Conservation (phyloP, 176 grass and related monocot genomes). For the barley (Hordeum vulgare) region DNA sequence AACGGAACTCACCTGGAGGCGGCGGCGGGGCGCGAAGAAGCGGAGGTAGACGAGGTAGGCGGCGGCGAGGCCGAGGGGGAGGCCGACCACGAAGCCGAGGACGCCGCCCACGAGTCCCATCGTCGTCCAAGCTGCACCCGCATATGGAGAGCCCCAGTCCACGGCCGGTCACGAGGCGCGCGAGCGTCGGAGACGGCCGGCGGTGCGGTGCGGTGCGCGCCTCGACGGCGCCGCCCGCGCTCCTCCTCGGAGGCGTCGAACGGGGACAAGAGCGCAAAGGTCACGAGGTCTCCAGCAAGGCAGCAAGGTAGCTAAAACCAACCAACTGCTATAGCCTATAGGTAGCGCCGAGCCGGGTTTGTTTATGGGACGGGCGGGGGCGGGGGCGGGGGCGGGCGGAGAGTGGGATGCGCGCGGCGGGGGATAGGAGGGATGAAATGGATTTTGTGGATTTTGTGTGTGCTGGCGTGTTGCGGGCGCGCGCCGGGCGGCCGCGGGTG, state of each 20-base stretch:
- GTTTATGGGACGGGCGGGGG: neutral
- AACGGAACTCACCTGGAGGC: constrained; percentile 8
- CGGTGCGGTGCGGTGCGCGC: too few species aligned
- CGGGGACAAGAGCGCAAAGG: neutral
- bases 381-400: neutral
- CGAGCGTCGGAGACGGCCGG: too few species aligned
- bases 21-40: constrained; percentile 18
- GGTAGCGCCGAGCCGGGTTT: neutral
- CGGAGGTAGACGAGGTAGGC: constrained; percentile 38
- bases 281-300: neutral
- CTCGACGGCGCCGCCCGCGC: neutral
- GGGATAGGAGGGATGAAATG: neutral
- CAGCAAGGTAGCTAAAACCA: neutral
- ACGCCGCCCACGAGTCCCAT: constrained; percentile 36
- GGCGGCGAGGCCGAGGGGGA: constrained; percentile 31
- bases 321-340: neutral
- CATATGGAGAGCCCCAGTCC: neutral
- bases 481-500: neutral
- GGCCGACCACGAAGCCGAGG: constrained; percentile 39
- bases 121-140: neutral
- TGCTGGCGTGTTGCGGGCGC: neutral
- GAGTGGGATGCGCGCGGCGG: neutral
- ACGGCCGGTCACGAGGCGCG: neutral
- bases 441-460: neutral
- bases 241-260: constrained; percentile 8